phyloP scores from a whole-genome alignment of 768 basidiomycete species.

The Panellus pusillus region DNA sequence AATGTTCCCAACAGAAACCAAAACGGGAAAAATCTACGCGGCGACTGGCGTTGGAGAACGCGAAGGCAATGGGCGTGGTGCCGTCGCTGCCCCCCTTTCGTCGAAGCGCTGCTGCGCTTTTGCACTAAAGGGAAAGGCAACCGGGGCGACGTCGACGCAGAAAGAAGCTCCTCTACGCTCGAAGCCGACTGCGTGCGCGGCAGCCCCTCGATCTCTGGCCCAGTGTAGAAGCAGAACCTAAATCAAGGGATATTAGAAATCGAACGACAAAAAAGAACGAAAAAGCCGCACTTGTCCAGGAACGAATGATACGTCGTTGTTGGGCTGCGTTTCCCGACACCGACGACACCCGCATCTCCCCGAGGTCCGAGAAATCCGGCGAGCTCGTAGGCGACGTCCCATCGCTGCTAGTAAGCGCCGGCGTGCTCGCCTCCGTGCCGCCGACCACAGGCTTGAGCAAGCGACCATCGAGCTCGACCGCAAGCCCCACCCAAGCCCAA shows the following conservation, averaged over 20 bases:
- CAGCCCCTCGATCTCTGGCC: constrained; percentile 37
- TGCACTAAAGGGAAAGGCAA: constrained; percentile 25
- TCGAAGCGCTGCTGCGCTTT: neutral
- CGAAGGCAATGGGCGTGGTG: constrained; percentile 18
- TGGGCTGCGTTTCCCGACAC: constrained; percentile 6
- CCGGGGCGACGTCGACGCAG: constrained; percentile 30
- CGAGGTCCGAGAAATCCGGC: constrained; percentile 16
- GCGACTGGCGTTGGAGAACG: constrained; percentile 11
- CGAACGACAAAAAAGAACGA: constrained; percentile 7
- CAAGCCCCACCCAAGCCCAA: constrained; percentile 5
- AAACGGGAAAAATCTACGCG: neutral
- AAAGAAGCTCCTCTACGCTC: constrained; percentile 52
- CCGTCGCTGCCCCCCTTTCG: too few relatives aligned
- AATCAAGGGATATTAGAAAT: neutral
- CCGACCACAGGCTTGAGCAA: neutral
- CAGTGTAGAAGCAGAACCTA: constrained; percentile 85
- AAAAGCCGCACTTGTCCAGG: constrained; percentile 55
- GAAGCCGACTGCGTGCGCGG: constrained; percentile 50
- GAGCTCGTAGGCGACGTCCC: constrained; percentile 21
- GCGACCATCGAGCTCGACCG: constrained; percentile 26
- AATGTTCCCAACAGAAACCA: too few relatives aligned
- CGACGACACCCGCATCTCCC: constrained; percentile 12
- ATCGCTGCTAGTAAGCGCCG: constrained; percentile 12
- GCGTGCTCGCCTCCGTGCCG: constrained; percentile 16
- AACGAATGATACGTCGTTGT: constrained; percentile 53